Evolutionary conservation across 768 basidiomycete species (phyloP).

Genomic region (Amanita pallidorosea): DNA sequence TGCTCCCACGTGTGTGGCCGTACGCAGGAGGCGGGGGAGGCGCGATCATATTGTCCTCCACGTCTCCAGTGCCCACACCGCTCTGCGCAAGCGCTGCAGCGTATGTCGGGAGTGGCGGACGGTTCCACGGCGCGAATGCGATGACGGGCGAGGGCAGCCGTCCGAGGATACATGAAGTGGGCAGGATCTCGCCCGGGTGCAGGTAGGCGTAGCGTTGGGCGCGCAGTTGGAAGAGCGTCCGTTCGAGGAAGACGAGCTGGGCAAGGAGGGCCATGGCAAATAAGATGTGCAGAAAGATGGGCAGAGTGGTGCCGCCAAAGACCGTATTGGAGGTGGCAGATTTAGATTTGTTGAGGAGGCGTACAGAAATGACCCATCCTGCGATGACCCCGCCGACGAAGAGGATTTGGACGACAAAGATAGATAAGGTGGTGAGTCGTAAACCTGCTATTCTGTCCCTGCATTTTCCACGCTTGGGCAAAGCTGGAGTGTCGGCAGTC

Average conservation of each 20-base stretch:
- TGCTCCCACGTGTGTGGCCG: slow-evolving; percentile 63
- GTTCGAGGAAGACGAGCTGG: slow-evolving; percentile 54
- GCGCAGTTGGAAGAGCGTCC: slow-evolving; percentile 52
- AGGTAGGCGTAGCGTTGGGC: slow-evolving; percentile 50
- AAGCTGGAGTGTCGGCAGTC: slow-evolving; percentile 5
- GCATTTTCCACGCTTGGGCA: slow-evolving; percentile 6
- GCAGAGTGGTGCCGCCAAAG: slow-evolving; percentile 18
- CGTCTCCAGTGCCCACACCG: slow-evolving; percentile 64
- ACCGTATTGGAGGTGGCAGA: slow-evolving; percentile 7
- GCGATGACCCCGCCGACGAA: slow-evolving; percentile 36
- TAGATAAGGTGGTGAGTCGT: slow-evolving; percentile 30
- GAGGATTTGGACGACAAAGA: slow-evolving; percentile 28
- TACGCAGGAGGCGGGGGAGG: slow-evolving; percentile 68
- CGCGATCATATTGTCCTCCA: slow-evolving; percentile 61
- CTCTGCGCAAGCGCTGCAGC: slow-evolving; percentile 59
- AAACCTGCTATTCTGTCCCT: slow-evolving; percentile 31
- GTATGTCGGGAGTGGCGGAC: slow-evolving; percentile 61
- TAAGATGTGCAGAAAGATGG: slow-evolving; percentile 52
- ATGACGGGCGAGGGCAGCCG: slow-evolving; percentile 16
- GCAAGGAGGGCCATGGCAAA: slow-evolving; percentile 42
- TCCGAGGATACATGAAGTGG: slow-evolving; percentile 22
- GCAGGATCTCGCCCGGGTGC: slow-evolving; percentile 48
- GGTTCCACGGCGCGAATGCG: slow-evolving; percentile 57
- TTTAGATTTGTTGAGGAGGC: slow-evolving; percentile 4
- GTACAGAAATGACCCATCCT: slow-evolving; percentile 40